Percentiles rank a stretch among this genome's conserved stretches.
phyloP scores from a whole-genome alignment of 208 protist species.

The Wallacemonas collosoma region DNA sequence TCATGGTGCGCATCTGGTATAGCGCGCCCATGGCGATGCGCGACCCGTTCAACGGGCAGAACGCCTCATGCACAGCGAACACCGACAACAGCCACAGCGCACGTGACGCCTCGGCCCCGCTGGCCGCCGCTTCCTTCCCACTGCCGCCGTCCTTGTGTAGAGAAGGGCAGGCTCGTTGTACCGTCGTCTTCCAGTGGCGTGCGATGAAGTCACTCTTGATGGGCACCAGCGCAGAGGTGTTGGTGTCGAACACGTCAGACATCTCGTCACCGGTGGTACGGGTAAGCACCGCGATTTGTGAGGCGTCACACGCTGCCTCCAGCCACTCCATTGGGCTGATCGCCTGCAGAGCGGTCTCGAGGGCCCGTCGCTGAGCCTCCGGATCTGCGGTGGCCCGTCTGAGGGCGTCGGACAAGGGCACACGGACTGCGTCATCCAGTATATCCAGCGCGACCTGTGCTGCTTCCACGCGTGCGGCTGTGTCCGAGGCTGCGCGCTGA shows the following conservation, averaged over 20 bases:
- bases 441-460: background rate
- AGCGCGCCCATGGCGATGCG: background rate
- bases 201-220: background rate
- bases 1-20: background rate
- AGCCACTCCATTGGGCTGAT: background rate
- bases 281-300: background rate
- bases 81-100: slow-evolving; percentile 3
- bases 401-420: background rate
- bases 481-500: background rate
- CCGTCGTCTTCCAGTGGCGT: background rate
- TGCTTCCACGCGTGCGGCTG: background rate
- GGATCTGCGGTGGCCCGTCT: background rate
- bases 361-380: background rate
- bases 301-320: background rate
- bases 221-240: background rate
- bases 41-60: background rate
- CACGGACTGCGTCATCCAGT: background rate
- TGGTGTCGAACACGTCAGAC: background rate
- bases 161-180: background rate
- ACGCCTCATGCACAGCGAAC: background rate
- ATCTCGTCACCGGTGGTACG: background rate
- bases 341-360: background rate
- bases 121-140: background rate
- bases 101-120: background rate
- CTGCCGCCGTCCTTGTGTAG: background rate